phyloP scores from a whole-genome alignment of 2,329 filamentous ascomycete species.

The Sphaerulina populicola region DNA sequence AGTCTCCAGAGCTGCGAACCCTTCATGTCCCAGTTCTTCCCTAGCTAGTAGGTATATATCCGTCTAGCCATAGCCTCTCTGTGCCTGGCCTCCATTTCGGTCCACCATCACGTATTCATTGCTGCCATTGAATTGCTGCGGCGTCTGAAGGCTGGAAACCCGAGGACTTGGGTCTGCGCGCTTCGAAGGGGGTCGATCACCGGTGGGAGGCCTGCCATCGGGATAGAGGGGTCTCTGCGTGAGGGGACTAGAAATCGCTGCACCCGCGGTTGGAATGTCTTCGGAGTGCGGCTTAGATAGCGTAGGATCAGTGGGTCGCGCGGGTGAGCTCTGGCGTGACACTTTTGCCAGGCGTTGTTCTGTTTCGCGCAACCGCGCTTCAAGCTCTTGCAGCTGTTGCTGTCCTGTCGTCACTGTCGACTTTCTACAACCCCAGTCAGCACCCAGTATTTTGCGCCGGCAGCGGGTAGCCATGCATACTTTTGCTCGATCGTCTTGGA shows the following conservation, averaged over 20 bases:
- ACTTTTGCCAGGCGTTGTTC: conserved; percentile 59
- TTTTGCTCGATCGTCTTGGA: conserved; percentile 70
- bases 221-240: conserved; percentile 24
- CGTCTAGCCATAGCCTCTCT: conserved; percentile 19
- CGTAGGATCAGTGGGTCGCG: conserved; percentile 17
- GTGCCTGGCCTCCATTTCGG: conserved; percentile 17
- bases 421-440: conserved; percentile 51
- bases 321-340: conserved; percentile 25
- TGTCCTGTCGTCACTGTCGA: conserved; percentile 65
- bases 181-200: conserved; percentile 20
- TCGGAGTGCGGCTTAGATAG: conserved; percentile 19
- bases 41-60: neutral
- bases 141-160: conserved; percentile 12
- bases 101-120: conserved; percentile 32
- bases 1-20: conserved; percentile 10
- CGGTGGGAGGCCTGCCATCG: conserved; percentile 20
- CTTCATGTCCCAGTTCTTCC: neutral
- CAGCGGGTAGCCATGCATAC: conserved; percentile 41
- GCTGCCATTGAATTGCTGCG: conserved; percentile 17
- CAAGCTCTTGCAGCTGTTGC: conserved; percentile 75
- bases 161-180: conserved; percentile 21
- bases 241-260: conserved; percentile 18
- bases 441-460: neutral
- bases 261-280: conserved; percentile 15
- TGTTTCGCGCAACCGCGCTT: conserved; percentile 74